Evolutionary conservation across 441 rosid species (phyloP).

Genomic region (Mallotus repandus): DNA sequence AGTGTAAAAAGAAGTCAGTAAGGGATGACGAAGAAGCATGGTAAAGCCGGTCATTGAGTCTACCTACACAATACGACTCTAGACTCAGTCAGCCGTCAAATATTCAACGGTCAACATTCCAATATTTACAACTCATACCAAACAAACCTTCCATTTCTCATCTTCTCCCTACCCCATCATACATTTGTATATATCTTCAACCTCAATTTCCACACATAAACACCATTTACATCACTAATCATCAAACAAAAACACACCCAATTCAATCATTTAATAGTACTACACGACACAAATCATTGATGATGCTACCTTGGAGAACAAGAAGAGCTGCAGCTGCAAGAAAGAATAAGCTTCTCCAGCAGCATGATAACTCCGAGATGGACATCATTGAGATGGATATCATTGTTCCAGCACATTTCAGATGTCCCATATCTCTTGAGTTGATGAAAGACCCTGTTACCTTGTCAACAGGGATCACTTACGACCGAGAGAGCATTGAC

Average conservation of each 20-base stretch:
- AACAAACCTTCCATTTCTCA: slow-evolving; percentile 3
- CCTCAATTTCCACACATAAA: not conserved
- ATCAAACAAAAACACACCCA: not conserved
- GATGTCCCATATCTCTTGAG: slow-evolving; percentile 37
- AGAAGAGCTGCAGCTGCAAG: not conserved
- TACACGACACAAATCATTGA: not conserved
- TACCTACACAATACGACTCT: slow-evolving; percentile 13
- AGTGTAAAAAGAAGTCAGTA: no score
- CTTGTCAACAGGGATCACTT: slow-evolving; percentile 35
- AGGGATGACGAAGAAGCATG: no score
- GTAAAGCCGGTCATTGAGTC: not conserved
- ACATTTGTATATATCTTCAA: not conserved
- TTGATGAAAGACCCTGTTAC: slow-evolving; percentile 37
- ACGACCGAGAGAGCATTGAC: slow-evolving; percentile 37
- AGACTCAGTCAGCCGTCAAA: slow-evolving; percentile 11
- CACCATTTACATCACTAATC: not conserved
- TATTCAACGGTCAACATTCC: slow-evolving; percentile 27
- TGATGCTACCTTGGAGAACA: slow-evolving; percentile 18
- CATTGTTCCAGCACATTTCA: slow-evolving; percentile 27
- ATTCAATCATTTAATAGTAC: no score
- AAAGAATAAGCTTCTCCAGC: not conserved
- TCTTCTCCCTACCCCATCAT: no score
- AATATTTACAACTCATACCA: not conserved
- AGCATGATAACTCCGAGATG: not conserved
- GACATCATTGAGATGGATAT: slow-evolving; percentile 28